phyloP scores from a whole-genome alignment of 768 basidiomycete genomes.

The Rubroboletus pulcherrimus region DNA sequence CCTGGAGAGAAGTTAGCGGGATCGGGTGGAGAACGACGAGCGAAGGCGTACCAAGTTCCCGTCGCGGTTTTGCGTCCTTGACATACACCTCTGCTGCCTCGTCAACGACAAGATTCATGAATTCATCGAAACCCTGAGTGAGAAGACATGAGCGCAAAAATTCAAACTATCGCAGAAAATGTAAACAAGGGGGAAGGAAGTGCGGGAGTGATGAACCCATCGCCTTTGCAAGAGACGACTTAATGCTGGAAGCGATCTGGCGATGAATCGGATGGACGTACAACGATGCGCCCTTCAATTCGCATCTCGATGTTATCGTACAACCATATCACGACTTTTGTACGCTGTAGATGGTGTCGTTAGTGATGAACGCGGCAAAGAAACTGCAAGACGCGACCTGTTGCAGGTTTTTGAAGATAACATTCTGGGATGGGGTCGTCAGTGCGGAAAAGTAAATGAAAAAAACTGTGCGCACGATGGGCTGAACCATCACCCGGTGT shows the following conservation, averaged over 20 bases:
- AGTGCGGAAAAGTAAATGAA: background rate
- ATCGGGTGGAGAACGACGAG: background rate
- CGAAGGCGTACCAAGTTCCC: constrained; percentile 69
- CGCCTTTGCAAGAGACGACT: constrained; percentile 39
- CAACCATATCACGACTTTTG: constrained; percentile 88
- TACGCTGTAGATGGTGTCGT: constrained; percentile 47
- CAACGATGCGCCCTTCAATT: constrained; percentile 93
- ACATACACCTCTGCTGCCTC: constrained; percentile 90
- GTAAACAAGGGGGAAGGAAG: background rate
- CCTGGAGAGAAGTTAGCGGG: constrained; percentile 43
- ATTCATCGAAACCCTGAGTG: constrained; percentile 93
- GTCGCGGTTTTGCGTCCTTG: constrained; percentile 81
- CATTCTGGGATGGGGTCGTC: constrained; percentile 55
- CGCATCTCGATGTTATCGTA: constrained; percentile 97
- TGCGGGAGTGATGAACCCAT: constrained; percentile 17
- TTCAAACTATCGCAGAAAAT: background rate
- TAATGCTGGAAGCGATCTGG: constrained; percentile 35
- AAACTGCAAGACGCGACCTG: constrained; percentile 44
- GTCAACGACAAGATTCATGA: constrained; percentile 97
- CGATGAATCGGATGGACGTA: constrained; percentile 45
- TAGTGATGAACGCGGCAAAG: constrained; percentile 8
- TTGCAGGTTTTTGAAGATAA: constrained; percentile 97
- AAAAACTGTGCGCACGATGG: constrained; percentile 70
- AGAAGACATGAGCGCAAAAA: constrained; percentile 22
- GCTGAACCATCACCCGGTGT: constrained; percentile 98